Evolutionary conservation across 129 eudicot genomes (phyloP).

Genomic region (Flaveria trinervia): DNA sequence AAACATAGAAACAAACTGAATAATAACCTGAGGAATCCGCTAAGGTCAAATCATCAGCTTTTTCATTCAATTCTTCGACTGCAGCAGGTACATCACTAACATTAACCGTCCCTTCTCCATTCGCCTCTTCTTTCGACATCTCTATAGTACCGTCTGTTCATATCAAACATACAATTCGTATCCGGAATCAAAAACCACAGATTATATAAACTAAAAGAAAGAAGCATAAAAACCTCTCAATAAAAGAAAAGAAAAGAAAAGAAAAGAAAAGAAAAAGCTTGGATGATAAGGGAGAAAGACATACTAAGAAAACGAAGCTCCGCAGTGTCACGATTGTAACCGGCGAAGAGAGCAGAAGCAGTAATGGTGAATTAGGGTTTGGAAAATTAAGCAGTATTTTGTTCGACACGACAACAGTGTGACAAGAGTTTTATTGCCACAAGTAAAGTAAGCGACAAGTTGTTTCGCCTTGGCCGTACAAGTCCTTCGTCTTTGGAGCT

Average conservation of each 20-base stretch:
- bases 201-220: slow-evolving; percentile 3
- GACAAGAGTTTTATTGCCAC: too few species aligned
- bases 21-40: slow-evolving; percentile 35
- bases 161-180: neutral
- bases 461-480: too few species aligned
- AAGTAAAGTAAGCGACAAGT: too few species aligned
- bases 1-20: neutral
- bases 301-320: too few species aligned
- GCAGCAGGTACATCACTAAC: slow-evolving; percentile 26
- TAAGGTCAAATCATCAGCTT: slow-evolving; percentile 33
- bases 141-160: neutral
- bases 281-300: slow-evolving; percentile 22
- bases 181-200: neutral
- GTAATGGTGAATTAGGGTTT: slow-evolving; percentile 27
- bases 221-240: neutral
- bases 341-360: neutral
- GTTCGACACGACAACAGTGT: neutral
- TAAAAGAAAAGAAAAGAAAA: neutral
- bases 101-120: slow-evolving; percentile 24
- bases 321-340: too few species aligned
- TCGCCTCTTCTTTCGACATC: slow-evolving; percentile 35
- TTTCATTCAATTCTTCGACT: slow-evolving; percentile 31
- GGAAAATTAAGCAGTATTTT: slow-evolving; percentile 5
- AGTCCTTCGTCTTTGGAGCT: too few species aligned
- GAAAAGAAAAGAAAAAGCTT: neutral